Percentiles rank a stretch among this genome's conserved stretches.
These are phyloP conservation scores for Penicillium sp. DNA, from an alignment of 2,329 filamentous ascomycete species.

Conservation along the genomic window DNA sequence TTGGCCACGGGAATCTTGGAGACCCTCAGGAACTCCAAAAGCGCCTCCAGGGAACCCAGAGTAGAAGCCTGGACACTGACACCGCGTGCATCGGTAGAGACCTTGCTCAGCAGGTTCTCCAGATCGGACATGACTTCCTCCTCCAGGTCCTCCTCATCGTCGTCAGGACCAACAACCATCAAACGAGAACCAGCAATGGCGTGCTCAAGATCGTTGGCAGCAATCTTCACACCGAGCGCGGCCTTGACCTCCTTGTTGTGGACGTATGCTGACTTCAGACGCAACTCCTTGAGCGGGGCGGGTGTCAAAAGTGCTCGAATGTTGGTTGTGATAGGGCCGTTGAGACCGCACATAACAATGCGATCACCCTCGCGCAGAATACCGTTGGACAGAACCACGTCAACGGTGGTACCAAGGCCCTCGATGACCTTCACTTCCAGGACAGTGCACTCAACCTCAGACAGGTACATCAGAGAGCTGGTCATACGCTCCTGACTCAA, in stretches of 20 bases:
- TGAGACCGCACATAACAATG: constrained; percentile 93
- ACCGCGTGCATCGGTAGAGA: constrained; percentile 88
- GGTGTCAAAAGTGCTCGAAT: constrained; percentile 92
- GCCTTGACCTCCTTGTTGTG: constrained; percentile 99
- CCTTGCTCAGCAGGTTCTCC: constrained; percentile 83
- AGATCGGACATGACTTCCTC: constrained; percentile 96
- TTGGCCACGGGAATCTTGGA: constrained; percentile 98
- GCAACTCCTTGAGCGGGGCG: constrained; percentile 86
- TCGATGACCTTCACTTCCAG: constrained; percentile 99
- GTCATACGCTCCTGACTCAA: constrained; percentile 98
- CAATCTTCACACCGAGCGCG: constrained; percentile 97
- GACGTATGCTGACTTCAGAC: constrained; percentile 93
- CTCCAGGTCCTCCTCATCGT: constrained; percentile 94
- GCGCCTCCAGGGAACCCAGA: constrained; percentile 89
- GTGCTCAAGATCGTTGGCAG: constrained; percentile 89
- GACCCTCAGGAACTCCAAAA: constrained; percentile 91
- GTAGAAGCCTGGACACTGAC: constrained; percentile 97
- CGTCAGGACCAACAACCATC: constrained; percentile 88
- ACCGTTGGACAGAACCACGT: constrained; percentile 95
- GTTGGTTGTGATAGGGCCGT: constrained; percentile 91
- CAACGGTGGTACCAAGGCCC: constrained; percentile 97
- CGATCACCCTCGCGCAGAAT: constrained; percentile 90
- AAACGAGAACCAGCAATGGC: constrained; percentile 95
- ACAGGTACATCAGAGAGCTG: constrained; percentile 94
- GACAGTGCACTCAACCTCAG: constrained; percentile 95